phyloP scores from a whole-genome alignment of 176 grass and related monocot genomes.

The Avena atlantica region DNA sequence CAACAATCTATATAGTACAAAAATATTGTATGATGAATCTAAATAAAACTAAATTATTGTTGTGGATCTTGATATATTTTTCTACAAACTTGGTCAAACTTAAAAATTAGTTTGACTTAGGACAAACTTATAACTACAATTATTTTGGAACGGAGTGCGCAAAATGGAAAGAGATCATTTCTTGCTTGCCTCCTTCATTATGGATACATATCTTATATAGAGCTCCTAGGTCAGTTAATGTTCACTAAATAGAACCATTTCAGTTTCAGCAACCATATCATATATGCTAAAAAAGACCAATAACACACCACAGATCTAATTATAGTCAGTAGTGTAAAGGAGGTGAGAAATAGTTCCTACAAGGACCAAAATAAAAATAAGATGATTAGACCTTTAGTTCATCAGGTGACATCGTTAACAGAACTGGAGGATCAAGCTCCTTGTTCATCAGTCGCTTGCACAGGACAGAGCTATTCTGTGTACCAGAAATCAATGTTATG shows the following conservation, averaged over 20 bases:
- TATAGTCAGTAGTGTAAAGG: slow-evolving; percentile 13
- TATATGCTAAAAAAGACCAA: slow-evolving; percentile 28
- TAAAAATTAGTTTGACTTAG: neutral
- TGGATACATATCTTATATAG: neutral
- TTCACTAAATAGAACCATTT: neutral
- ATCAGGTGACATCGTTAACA: slow-evolving; percentile 84
- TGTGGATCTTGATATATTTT: neutral
- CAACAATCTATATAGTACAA: neutral
- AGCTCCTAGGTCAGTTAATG: neutral
- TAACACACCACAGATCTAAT: neutral
- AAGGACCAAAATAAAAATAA: slow-evolving; percentile 31
- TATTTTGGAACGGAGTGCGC: neutral
- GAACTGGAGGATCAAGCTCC: slow-evolving; percentile 75
- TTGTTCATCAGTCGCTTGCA: slow-evolving; percentile 75
- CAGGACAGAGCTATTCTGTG: slow-evolving; percentile 72
- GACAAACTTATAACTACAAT: neutral
- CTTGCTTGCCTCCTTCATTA: neutral
- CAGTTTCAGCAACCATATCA: neutral
- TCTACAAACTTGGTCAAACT: neutral
- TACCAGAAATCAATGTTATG: slow-evolving; percentile 32
- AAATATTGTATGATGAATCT: neutral
- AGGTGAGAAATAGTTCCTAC: neutral
- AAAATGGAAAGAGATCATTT: slow-evolving; percentile 7
- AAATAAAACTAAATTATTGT: neutral
- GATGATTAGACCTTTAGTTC: slow-evolving; percentile 78